Evolutionary conservation across 306 rosid genomes (phyloP), one percentile per base, ranked within the genome.

Genomic region (Sicyos edulis): DNA sequence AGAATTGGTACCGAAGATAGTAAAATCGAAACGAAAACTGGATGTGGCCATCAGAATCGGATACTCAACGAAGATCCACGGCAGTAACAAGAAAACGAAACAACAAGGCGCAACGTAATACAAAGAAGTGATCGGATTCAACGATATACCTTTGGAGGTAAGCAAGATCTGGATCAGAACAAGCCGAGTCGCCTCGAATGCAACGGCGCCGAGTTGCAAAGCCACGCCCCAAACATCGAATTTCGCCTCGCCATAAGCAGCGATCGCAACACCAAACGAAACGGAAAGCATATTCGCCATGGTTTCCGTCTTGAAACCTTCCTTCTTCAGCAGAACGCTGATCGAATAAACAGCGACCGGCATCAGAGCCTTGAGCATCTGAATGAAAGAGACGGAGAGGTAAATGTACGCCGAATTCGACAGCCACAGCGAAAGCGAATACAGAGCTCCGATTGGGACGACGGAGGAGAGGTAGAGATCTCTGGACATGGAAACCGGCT

Each of bases 261-360:
- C 97, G 21, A 91, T 73, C 74, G 80, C 96, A 20, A 91, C 97
- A 0, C 97, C 97, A 21, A 89, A 20, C 11, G 97, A 91, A 81
- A 91, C 86, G 16, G 97, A 89, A 40, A 91, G 70, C 97, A 91
- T 91, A 74, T 91, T 91, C 22, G 72, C 49, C 97, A 91, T 91
- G 52, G 93, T 89, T 32, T 89, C 86, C 34, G 83, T 44, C 52
- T 87, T 89, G 75, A 89, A 91, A 10, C 75, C 1, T 1, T 91
- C 97, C 1, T 89, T 91, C 7, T 68, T 80, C n/a, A 91, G 56
- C 20, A 77, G 26, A 21, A 91, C 96, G 4, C 96, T 91, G 17
- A 91, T 89, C 14, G 97, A 89, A 73, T 91, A 91, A 3, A 91
- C 97, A 10, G 97, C 96, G 6, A 91, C 97, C 0, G 97, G 97